A percentile compares a stretch with the other conserved stretches of the same genome.
Evolutionary conservation across 2,329 filamentous ascomycete species (phyloP).

Genomic region (Aspergillus neotritici): DNA sequence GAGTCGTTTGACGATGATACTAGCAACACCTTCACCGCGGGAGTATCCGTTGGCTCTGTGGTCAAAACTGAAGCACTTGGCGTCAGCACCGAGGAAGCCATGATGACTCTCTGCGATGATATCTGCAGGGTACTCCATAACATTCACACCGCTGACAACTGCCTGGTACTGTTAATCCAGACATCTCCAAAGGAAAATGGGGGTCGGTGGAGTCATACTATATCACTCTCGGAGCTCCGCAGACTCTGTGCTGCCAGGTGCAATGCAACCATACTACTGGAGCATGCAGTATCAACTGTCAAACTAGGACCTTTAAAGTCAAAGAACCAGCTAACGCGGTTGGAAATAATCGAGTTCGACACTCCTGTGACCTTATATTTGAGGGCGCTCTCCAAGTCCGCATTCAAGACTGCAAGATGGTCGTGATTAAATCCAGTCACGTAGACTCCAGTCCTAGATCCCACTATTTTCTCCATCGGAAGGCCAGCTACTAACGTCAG

Average conservation of each 20-base stretch:
- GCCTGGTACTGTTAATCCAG: conserved; percentile 18
- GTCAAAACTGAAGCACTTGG: conserved; percentile 28
- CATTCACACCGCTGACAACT: conserved; percentile 34
- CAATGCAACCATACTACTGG: conserved; percentile 33
- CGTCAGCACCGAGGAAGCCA: conserved; percentile 33
- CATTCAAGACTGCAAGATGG: conserved; percentile 18
- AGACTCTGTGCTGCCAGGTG: conserved; percentile 35
- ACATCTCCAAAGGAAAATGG: background rate
- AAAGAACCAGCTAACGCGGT: conserved; percentile 22
- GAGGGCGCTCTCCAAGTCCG: conserved; percentile 17
- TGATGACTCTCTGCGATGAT: conserved; percentile 30
- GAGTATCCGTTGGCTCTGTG: conserved; percentile 31
- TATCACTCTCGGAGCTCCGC: conserved; percentile 16
- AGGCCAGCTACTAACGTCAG: conserved; percentile 16
- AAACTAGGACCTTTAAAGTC: conserved; percentile 26
- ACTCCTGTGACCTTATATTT: conserved; percentile 21
- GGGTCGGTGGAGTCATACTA: conserved; percentile 11
- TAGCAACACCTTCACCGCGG: conserved; percentile 31
- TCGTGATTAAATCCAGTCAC: conserved; percentile 25
- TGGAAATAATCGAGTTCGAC: conserved; percentile 17
- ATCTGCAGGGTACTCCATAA: conserved; percentile 31
- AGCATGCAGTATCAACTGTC: conserved; percentile 40
- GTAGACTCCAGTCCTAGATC: conserved; percentile 24
- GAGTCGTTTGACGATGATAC: conserved; percentile 28
- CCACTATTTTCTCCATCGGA: conserved; percentile 18